Percentiles rank a stretch among this genome's conserved stretches.
Conservation (phyloP, 106 monocot species). For the Dactylorhiza incarnata region DNA sequence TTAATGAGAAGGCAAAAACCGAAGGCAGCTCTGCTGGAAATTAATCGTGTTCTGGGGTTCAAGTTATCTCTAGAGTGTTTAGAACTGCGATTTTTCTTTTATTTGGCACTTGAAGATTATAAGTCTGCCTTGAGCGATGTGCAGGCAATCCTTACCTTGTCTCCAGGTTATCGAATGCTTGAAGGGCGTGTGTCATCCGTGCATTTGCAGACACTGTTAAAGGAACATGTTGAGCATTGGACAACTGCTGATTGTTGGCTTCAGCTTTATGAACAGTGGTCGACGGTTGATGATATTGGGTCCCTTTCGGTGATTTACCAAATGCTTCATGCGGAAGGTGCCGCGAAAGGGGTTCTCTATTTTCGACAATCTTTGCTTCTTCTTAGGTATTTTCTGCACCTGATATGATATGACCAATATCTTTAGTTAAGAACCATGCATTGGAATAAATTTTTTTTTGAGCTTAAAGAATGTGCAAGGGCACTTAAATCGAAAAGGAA, state of each 20-base stretch:
- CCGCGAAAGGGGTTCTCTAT: constrained; percentile 78
- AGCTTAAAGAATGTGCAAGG: background rate
- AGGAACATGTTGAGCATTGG: constrained; percentile 86
- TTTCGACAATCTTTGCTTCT: constrained; percentile 98
- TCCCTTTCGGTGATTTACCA: constrained; percentile 94
- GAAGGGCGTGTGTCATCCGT: constrained; percentile 76
- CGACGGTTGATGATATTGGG: constrained; percentile 97
- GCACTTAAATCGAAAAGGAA: background rate
- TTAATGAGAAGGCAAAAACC: constrained; percentile 78
- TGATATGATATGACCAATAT: background rate
- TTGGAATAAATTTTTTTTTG: background rate
- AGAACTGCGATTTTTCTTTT: constrained; percentile 85
- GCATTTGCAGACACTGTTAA: constrained; percentile 68
- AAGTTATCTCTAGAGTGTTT: constrained; percentile 82
- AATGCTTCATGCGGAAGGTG: constrained; percentile 76
- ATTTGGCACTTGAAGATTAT: constrained; percentile 79
- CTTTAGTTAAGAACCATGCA: background rate
- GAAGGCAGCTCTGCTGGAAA: constrained; percentile 64
- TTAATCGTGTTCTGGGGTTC: constrained; percentile 83
- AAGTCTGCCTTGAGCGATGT: constrained; percentile 69
- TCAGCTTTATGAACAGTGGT: constrained; percentile 95
- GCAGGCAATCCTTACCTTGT: constrained; percentile 84
- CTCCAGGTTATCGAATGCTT: constrained; percentile 81
- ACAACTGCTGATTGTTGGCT: constrained; percentile 96
- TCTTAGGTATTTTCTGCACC: constrained; percentile 47